These are phyloP conservation scores for Suillus clintonianus DNA, from an alignment of 768 basidiomycete species.

Conservation along the genomic window DNA sequence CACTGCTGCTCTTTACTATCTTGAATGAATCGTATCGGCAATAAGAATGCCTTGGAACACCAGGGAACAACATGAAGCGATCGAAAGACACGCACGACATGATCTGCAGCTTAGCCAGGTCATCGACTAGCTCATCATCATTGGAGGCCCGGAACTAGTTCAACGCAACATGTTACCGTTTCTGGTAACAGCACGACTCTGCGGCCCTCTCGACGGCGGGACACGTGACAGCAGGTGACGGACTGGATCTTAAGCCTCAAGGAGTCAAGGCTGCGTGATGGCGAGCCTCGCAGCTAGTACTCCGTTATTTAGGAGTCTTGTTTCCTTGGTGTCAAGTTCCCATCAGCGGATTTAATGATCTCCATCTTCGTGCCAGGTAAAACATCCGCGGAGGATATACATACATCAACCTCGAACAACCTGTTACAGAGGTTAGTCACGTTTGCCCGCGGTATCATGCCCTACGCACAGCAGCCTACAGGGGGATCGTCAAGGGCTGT, in stretches of 20 bases:
- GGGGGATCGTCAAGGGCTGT: not conserved
- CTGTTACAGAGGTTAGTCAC: not conserved
- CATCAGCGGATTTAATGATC: slow-evolving; percentile 1
- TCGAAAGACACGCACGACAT: not conserved
- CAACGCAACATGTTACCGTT: not conserved
- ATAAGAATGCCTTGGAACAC: not conserved
- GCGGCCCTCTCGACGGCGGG: not conserved
- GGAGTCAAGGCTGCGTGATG: not conserved
- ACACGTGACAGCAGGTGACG: not conserved
- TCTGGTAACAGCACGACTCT: not conserved
- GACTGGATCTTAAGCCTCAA: not conserved
- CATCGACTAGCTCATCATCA: not conserved
- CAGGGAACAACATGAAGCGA: not conserved
- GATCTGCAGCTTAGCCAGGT: not conserved
- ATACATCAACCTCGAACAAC: not conserved
- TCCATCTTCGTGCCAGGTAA: not conserved
- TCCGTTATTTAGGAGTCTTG: not conserved
- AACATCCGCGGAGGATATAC: not conserved
- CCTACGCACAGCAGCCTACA: not conserved
- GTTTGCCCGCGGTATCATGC: not conserved
- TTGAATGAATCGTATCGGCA: not conserved
- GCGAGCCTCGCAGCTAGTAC: not conserved
- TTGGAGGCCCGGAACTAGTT: not conserved
- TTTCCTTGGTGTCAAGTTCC: not conserved
- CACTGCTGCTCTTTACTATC: not conserved